phyloP scores from a whole-genome alignment of 306 rosid species.

The Quercus alba region DNA sequence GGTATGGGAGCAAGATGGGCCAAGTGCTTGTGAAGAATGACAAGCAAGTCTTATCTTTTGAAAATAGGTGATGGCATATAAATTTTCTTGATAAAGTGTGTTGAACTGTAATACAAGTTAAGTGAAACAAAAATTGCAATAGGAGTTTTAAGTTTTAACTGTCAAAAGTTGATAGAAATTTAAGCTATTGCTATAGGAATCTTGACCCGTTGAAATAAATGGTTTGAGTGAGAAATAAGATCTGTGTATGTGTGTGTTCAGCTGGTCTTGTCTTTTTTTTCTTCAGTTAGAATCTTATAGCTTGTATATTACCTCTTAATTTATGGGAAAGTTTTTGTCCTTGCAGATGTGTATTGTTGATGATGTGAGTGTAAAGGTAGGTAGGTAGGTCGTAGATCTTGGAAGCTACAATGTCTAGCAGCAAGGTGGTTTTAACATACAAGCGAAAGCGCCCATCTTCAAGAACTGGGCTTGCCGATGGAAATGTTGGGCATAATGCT shows the following conservation, averaged over 20 bases:
- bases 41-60: too few relatives aligned
- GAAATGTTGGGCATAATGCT: constrained; percentile 22
- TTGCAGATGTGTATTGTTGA: not conserved
- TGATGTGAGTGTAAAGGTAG: not conserved
- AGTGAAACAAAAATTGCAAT: too few relatives aligned
- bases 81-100: too few relatives aligned
- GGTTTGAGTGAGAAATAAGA: not conserved
- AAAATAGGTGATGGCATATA: too few relatives aligned
- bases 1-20: too few relatives aligned
- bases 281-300: not conserved
- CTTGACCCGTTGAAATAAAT: too few relatives aligned
- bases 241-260: not conserved
- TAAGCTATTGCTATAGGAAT: too few relatives aligned
- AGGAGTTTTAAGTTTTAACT: too few relatives aligned
- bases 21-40: too few relatives aligned
- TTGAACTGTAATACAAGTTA: too few relatives aligned
- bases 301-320: not conserved
- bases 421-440: constrained; percentile 56
- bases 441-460: constrained; percentile 46
- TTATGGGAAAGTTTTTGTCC: not conserved
- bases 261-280: not conserved
- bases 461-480: constrained; percentile 27
- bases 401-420: constrained; percentile 46
- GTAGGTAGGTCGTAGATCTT: constrained; percentile 10
- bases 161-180: too few relatives aligned